These are phyloP conservation scores for Suhomyces tanzawaensis DNA, from an alignment of 805 yeast genomes.

Conservation along the genomic window DNA sequence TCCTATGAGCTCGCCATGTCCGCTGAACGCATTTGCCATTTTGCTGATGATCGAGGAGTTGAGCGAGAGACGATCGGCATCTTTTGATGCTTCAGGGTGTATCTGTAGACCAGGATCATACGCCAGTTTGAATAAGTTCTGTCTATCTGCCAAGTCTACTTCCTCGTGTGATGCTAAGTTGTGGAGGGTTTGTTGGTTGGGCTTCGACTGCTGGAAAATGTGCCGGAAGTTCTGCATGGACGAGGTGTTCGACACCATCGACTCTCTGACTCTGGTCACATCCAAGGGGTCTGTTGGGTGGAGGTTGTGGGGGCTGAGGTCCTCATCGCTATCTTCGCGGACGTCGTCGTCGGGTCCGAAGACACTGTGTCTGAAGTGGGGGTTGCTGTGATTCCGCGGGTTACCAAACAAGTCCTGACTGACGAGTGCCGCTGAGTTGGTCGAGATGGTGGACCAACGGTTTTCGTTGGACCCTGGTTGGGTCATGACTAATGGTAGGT, in stretches of 20 bases:
- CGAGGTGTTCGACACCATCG: constrained; percentile 10
- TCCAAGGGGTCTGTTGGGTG: not conserved
- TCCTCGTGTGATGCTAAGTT: constrained; percentile 3
- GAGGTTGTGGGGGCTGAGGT: not conserved
- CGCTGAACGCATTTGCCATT: constrained; percentile 12
- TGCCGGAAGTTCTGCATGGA: constrained; percentile 10
- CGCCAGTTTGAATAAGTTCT: constrained; percentile 14
- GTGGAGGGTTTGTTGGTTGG: constrained; percentile 1
- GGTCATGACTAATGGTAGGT: constrained; percentile 4
- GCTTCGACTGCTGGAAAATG: constrained; percentile 7
- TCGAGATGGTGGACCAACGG: constrained; percentile 8
- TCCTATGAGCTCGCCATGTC: constrained; percentile 2
- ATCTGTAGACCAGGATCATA: constrained; percentile 20
- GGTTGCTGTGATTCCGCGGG: not conserved
- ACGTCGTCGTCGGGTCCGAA: not conserved
- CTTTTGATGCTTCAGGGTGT: constrained; percentile 4
- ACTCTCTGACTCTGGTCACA: constrained; percentile 2
- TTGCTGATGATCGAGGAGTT: constrained; percentile 25
- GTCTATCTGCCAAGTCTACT: constrained; percentile 11
- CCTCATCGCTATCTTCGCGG: not conserved
- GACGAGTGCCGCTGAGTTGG: constrained; percentile 10
- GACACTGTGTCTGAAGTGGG: not conserved
- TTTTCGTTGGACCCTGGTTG: constrained; percentile 9
- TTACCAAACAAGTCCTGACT: constrained; percentile 9
- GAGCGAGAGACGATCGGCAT: constrained; percentile 11